Percentiles rank a stretch among this genome's conserved stretches.
Evolutionary conservation across 2,329 filamentous ascomycete species (phyloP).

Genomic region (Raffaelea deltoideospora): DNA sequence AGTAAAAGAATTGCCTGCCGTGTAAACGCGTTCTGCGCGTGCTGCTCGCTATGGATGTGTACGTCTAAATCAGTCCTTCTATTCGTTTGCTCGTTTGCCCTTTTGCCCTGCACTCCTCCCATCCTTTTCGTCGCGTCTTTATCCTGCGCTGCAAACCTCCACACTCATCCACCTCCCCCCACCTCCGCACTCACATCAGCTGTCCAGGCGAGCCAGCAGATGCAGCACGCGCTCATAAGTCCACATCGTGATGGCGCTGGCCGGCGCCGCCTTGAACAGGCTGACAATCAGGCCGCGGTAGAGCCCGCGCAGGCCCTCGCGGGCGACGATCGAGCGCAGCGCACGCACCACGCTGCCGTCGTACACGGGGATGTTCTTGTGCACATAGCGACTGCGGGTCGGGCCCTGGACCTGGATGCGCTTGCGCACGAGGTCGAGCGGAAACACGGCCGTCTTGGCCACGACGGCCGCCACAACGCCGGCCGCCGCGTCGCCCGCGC

Average conservation of each 20-base stretch:
- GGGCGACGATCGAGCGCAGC: slow-evolving; percentile 49
- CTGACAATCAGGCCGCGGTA: slow-evolving; percentile 84
- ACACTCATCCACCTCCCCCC: background rate
- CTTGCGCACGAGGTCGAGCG: slow-evolving; percentile 84
- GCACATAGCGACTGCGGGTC: slow-evolving; percentile 61
- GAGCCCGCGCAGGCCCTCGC: slow-evolving; percentile 64
- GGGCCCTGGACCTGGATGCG: slow-evolving; percentile 91
- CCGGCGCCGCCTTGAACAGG: slow-evolving; percentile 84
- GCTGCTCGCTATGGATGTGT: no score
- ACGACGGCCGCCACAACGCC: slow-evolving; percentile 66
- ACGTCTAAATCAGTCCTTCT: no score
- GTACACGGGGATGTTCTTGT: slow-evolving; percentile 81
- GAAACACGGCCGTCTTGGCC: slow-evolving; percentile 83
- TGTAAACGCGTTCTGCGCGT: no score
- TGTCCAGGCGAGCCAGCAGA: slow-evolving; percentile 31
- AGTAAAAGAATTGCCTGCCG: no score
- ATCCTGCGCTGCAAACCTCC: background rate
- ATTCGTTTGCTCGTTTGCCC: no score
- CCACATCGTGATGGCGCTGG: slow-evolving; percentile 87
- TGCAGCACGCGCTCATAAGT: slow-evolving; percentile 70
- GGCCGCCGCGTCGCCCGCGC: slow-evolving; percentile 69
- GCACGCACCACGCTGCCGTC: slow-evolving; percentile 48
- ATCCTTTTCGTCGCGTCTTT: no score
- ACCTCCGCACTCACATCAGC: background rate
- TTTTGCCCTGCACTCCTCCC: no score